Base-by-base conservation (phyloP, 345 rosid genomes). In the Chamaenerion angustifolium region DNA sequence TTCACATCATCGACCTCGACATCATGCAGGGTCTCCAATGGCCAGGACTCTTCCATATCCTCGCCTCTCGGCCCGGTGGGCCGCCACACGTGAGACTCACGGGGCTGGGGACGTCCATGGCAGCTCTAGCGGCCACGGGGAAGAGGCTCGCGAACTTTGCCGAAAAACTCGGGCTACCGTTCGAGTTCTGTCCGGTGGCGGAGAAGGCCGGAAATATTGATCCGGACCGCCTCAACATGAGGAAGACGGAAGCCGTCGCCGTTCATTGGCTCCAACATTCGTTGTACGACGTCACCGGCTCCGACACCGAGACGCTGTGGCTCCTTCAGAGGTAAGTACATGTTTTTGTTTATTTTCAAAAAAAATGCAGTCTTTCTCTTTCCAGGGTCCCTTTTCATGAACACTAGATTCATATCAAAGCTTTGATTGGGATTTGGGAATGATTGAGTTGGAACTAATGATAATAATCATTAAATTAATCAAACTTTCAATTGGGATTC, bases 201-300 rank as follows among this genome's bases (percentile, higher is more conserved):
- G 95, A 82, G 8, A 92, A 79, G 59, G 95, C 78, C 41, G 98
- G 98, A 17, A 87, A 82, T 54, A 60, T 92, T 64, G 88, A 87
- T 15, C 80, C 82, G 0, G 95, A 84, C 52, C 70, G 71, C 56
- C 79, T 92, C 8, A 80, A 80, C 45, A 71, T 87, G 40, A 79
- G 78, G 62, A 84, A 82, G 74, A 79, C 82, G 59, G 98, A 92
- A 65, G 96, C 96, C 19, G 77, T 92, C 1, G 98, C 98, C 45
- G 96, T 92, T 46, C 98, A 92, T 58, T 80, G 95, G 98, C 68
- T 92, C 69, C 98, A 92, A 46, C 98, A 92, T 66, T 92, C 98
- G 8, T 89, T 92, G 19, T 92, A 92, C 70, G 98, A 92, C 48
- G 94, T 92, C 43, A 84, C 96, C 37, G 98, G 98, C 52, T 92